Conservation (phyloP, 2,329 filamentous ascomycete genomes). For the Neofusicoccum umdonicola region DNA sequence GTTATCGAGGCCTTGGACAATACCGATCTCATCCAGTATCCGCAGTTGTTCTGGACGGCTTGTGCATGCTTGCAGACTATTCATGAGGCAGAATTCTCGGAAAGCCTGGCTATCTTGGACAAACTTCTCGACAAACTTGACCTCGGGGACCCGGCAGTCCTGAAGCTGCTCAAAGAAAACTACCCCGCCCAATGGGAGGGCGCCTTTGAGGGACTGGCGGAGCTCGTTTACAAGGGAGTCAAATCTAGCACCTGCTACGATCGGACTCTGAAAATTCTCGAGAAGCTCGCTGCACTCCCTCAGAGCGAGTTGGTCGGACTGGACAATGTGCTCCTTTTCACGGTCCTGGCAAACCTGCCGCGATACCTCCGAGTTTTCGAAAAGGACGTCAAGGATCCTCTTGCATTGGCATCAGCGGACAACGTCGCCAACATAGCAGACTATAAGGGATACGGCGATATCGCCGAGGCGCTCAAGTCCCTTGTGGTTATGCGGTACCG, state of each 20-base stretch:
- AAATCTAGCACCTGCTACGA: conserved; percentile 82
- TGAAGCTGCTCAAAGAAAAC: conserved; percentile 70
- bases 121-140: conserved; percentile 82
- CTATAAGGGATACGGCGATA: conserved; percentile 63
- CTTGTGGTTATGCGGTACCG: conserved; percentile 68
- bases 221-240: conserved; percentile 85
- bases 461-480: conserved; percentile 67
- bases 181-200: conserved; percentile 88
- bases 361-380: conserved; percentile 80
- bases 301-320: conserved; percentile 79
- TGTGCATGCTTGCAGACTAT: conserved; percentile 96
- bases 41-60: conserved; percentile 96
- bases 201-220: conserved; percentile 79
- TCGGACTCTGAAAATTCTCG: conserved; percentile 71
- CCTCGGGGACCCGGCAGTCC: conserved; percentile 66
- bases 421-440: conserved; percentile 72
- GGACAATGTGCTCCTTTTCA: conserved; percentile 77
- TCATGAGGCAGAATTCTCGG: conserved; percentile 91
- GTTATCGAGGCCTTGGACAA: conserved; percentile 82
- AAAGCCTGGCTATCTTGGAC: conserved; percentile 87
- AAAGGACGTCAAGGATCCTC: conserved; percentile 51
- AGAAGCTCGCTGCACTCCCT: conserved; percentile 75
- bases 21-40: conserved; percentile 79
- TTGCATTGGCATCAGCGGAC: conserved; percentile 59
- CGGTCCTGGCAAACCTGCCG: conserved; percentile 87